These are phyloP conservation scores for Tubosaeta sp. DNA, from an alignment of 768 basidiomycete genomes.

Conservation along the genomic window DNA sequence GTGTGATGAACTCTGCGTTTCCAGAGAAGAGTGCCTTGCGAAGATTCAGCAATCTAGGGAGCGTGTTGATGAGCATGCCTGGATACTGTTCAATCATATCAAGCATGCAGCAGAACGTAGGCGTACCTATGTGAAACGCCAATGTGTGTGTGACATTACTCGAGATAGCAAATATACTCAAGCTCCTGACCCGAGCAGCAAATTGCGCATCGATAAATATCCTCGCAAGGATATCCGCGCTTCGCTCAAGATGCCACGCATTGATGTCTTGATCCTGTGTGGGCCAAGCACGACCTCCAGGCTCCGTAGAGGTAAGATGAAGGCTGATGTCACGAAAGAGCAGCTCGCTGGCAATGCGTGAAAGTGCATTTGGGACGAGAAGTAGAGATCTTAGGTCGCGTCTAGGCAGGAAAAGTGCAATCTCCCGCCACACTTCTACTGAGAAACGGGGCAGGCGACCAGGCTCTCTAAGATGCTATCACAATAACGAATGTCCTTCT, in stretches of 20 bases:
- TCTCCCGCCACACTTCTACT: slow-evolving; percentile 68
- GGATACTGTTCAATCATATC: not conserved
- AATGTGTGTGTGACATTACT: slow-evolving; percentile 46
- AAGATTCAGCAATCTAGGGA: slow-evolving; percentile 59
- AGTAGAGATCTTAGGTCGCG: slow-evolving; percentile 63
- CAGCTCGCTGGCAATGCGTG: slow-evolving; percentile 63
- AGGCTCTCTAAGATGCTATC: slow-evolving; percentile 33
- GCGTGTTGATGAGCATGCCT: slow-evolving; percentile 69
- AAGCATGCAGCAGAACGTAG: not conserved
- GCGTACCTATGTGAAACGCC: slow-evolving; percentile 61
- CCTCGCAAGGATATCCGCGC: slow-evolving; percentile 65
- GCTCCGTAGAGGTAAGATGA: slow-evolving; percentile 42
- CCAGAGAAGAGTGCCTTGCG: slow-evolving; percentile 58
- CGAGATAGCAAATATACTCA: slow-evolving; percentile 55
- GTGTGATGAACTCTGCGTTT: slow-evolving; percentile 45
- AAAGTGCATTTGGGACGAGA: slow-evolving; percentile 62
- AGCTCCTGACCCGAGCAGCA: slow-evolving; percentile 51
- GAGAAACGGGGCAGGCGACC: slow-evolving; percentile 53
- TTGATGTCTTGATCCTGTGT: slow-evolving; percentile 35
- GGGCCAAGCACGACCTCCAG: slow-evolving; percentile 15
- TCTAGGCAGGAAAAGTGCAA: slow-evolving; percentile 56
- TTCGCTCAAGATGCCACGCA: slow-evolving; percentile 52
- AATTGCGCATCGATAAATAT: slow-evolving; percentile 60
- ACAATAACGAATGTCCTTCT: not conserved
- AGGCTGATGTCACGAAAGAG: slow-evolving; percentile 63